Base-by-base conservation (phyloP, 2,329 filamentous ascomycete species). In the Penicillium sp. region DNA sequence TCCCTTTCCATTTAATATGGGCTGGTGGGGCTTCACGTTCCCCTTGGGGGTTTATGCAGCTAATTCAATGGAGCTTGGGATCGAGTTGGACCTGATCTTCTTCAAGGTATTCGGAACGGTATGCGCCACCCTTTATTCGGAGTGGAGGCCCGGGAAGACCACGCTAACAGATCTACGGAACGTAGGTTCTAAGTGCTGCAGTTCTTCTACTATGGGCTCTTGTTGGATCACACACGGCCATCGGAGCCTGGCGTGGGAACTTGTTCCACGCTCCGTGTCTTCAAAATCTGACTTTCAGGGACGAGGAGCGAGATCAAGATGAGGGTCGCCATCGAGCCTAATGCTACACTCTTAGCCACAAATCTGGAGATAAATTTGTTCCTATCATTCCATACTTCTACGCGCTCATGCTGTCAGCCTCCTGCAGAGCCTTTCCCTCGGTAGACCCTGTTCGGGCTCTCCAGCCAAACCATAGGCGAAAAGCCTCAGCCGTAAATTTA, bases 21-120 rank as follows among this genome's bases (percentile, higher is more conserved):
- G 82, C 18, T 83, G 81, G 82, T 84, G 81, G 81, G 80, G 80
- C 3, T 83, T 84, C 55, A 83, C 77, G 0, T 85, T 84, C 55
- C 82, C 82, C 0, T 62, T 82, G 2, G 82, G 82, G 3, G 80
- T 83, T 0, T 83, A 79, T 53, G 62, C 66, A 10, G 66, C 64
- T 21, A 68, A 64, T 40, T 65, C 64, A 2, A 66, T 68, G 71
- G 78, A 23, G 62, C 76, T 52, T 68, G 81, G 78, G 0, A 65
- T 74, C 19, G 77, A 83, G 54, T 71, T 84, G 43, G 75, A 80
- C 0, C 77, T 77, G 19, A 58, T 69, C 18, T 83, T 85, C 63
- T 85, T 84, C 63, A 74, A 75, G 31, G 73, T 84, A 0, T 67
- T 83, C 13, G 81, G 81, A 5, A 83, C 79, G 14, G 66, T 72